A percentile compares a stretch with the other conserved stretches of the same genome.
These are phyloP conservation scores for Penicillium sp. DNA, from an alignment of 2,329 filamentous ascomycete species.

Conservation along the genomic window DNA sequence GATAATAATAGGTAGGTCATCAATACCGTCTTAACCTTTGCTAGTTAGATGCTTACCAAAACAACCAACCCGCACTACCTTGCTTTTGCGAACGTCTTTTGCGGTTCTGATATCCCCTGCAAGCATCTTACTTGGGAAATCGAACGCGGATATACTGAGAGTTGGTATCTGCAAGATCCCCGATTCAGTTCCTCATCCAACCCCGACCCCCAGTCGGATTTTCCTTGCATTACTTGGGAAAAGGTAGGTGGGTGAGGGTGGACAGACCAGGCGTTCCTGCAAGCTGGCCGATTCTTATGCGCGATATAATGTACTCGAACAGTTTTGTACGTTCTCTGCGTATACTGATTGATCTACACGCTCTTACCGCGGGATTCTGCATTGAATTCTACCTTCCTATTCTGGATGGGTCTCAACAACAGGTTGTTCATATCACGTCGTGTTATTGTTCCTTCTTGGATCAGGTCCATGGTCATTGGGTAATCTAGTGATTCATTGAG, in stretches of 20 bases:
- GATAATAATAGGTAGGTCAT: too few species aligned
- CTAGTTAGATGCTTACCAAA: neutral
- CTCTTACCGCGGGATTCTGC: neutral
- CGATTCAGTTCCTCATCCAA: constrained; percentile 6
- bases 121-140: neutral
- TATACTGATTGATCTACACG: neutral
- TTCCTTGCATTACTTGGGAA: constrained; percentile 24
- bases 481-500: neutral
- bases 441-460: neutral
- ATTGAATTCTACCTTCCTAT: neutral
- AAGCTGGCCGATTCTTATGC: neutral
- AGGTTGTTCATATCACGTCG: neutral
- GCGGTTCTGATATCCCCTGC: neutral
- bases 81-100: neutral
- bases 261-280: constrained; percentile 34
- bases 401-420: neutral
- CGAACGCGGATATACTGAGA: neutral
- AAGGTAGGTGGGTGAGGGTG: neutral
- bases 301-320: neutral
- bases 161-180: constrained; percentile 22
- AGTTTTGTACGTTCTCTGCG: neutral
- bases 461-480: neutral
- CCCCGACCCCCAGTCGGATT: constrained; percentile 8
- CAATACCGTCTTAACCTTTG: neutral
- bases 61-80: neutral